phyloP scores from a whole-genome alignment of 441 rosid species.

The Pelargonium citronellum region DNA sequence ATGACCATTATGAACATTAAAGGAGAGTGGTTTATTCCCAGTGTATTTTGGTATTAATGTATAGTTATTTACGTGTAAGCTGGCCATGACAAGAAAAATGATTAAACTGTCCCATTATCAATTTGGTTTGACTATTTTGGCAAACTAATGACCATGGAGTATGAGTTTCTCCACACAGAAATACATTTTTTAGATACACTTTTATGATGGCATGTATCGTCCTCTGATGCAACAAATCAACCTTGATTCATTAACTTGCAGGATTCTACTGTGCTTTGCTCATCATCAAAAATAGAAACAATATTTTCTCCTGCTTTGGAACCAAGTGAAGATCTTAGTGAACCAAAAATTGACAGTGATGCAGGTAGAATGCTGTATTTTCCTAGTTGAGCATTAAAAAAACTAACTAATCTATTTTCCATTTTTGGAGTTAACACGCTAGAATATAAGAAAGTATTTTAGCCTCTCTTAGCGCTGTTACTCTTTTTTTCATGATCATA shows the following conservation, averaged over 20 bases:
- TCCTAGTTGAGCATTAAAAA: background rate
- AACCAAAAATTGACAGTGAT: slow-evolving; percentile 30
- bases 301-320: slow-evolving; percentile 62
- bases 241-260: slow-evolving; percentile 24
- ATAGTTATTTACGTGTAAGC: too few relatives aligned
- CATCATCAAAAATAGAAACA: slow-evolving; percentile 42
- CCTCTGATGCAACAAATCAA: background rate
- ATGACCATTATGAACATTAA: too few relatives aligned
- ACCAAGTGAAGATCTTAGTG: slow-evolving; percentile 31
- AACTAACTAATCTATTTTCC: background rate
- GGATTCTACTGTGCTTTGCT: slow-evolving; percentile 35
- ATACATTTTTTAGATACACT: background rate
- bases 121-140: too few relatives aligned
- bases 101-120: too few relatives aligned
- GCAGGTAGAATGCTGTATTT: slow-evolving; percentile 29
- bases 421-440: background rate
- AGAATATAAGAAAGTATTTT: too few relatives aligned
- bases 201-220: background rate
- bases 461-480: too few relatives aligned
- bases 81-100: too few relatives aligned
- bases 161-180: too few relatives aligned
- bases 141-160: too few relatives aligned
- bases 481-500: too few relatives aligned
- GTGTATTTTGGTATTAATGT: too few relatives aligned
- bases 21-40: too few relatives aligned